phyloP scores from a whole-genome alignment of 108 stramenopile genomes.

The Fragilaria radians region DNA sequence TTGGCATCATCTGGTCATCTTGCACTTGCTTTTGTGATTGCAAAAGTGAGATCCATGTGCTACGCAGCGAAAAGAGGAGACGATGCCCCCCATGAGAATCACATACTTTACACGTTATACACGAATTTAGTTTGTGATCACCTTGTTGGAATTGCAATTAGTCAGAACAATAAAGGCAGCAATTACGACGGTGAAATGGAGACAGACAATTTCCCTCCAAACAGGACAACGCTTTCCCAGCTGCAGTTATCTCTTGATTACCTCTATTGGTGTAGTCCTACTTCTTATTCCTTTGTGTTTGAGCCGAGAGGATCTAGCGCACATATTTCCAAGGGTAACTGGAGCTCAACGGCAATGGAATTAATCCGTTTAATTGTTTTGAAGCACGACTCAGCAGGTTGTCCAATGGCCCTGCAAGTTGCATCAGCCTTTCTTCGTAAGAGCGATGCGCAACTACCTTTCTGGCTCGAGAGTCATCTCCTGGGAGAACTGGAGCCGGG shows the following conservation, averaged over 20 bases:
- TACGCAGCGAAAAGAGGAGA: neutral
- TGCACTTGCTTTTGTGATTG: neutral
- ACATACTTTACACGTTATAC: neutral
- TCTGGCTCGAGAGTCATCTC: constrained; percentile 66
- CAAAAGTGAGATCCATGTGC: neutral
- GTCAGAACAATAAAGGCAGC: neutral
- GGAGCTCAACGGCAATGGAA: constrained; percentile 26
- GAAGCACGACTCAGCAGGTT: constrained; percentile 34
- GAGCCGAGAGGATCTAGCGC: no score
- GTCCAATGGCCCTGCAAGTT: constrained; percentile 52
- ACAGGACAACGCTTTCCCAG: neutral
- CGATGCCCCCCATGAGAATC: neutral
- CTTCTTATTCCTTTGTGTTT: neutral
- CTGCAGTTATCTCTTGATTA: neutral
- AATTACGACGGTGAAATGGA: neutral
- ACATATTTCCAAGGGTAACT: no score
- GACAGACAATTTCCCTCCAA: neutral
- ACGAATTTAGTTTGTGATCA: neutral
- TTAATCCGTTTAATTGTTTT: constrained; percentile 41
- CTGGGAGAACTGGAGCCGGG: constrained; percentile 28
- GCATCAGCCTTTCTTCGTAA: constrained; percentile 41
- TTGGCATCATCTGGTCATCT: neutral
- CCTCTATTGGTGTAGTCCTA: no score
- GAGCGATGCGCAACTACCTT: constrained; percentile 36
- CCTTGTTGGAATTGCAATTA: neutral